Base-by-base conservation (phyloP, 2,329 filamentous ascomycete species). In the Blastomyces gilchristii region DNA sequence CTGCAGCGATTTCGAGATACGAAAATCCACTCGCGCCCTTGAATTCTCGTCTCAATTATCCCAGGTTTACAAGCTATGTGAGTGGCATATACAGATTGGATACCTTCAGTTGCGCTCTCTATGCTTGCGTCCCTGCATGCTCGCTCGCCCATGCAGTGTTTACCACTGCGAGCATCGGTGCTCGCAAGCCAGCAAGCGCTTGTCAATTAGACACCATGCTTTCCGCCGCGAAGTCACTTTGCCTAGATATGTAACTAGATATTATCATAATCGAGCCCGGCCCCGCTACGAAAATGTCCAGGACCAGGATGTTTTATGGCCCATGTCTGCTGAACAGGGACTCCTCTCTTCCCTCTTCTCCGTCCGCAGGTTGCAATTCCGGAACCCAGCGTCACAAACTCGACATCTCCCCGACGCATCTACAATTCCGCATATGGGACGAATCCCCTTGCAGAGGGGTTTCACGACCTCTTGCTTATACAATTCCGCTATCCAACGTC, bases 61-160 rank as follows among this genome's bases (percentile, higher is more conserved):
- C 25, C 25, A 5, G 4, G 16, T 49, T 50, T 7, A 31, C 43
- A 59, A 59, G 58, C 58, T 14, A 59, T 59, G 58, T 59, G 58
- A 49, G 43, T 34, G 14, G 41, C 14, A 37, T 59, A 59, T 34
- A 49, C 18, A 14, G 16, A 12, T 22, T 11, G 25, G 34, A 59
- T 49, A 47, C 31, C 18, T 16, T 22, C 28, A 47, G 25, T 31
- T 49, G 41, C 58, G 72, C 71, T 64, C 66, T 69, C 61, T 47
- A 45, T 64, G 64, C 54, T 65, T 61, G 59, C 61, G 63, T 58
- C 66, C 63, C 73, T 76, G 74, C 73, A 76, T 76, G 74, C 75
- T 68, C 68, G 66, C 67, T 67, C 69, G 74, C 70, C 67, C 70
- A 63, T 68, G 69, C 50, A 66, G 66, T 63, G 63, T 73, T 57